Base-by-base conservation (phyloP, 495 filamentous ascomycete genomes). In the Aspergillus mulundensis region DNA sequence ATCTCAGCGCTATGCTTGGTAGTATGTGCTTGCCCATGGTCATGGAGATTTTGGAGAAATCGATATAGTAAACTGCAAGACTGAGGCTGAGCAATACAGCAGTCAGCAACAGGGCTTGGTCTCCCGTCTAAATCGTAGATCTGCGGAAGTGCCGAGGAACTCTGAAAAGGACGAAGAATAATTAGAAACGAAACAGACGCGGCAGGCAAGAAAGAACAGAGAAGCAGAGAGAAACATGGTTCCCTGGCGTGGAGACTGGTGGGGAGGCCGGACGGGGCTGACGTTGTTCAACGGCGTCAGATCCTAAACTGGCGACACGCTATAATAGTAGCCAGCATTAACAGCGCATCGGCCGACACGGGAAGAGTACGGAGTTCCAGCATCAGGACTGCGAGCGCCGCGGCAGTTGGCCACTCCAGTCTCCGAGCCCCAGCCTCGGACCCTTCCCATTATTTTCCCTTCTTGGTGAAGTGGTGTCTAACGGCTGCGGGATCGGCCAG, bases 401-500 rank as follows among this genome's bases (percentile, higher is more conserved):
- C 32, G 40, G 38, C 32, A 21, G 38, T 40, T 46, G 40, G 46
- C 34, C 15, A 34, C 52, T n/a, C n/a, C n/a, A n/a, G n/a, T n/a
- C n/a, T n/a, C n/a, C n/a, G n/a, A n/a, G 39, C 32, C 24, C 38
- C 21, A 32, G 42, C 25, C 25, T 49, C 53, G 25, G 34, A 42
- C 32, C 57, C 47, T 50, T 45, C 49, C 32, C 47, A 55, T 50
- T 56, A 55, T 50, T 56, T 59, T 40, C 50, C 51, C 42, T 41
- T 56, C 44, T 42, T 59, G 61, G 57, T 59, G 53, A 58, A 58
- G 52, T 51, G 32, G 32, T 36, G 32, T 28, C 56, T 53, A 65
- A 65, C 62, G 62, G 62, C 54, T 40, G 47, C 54, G 56, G 44
- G 50, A 57, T 59, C 45, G 41, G 55, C 59, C 57, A 56, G 52